A percentile compares a stretch with the other conserved stretches of the same genome.
phyloP scores from a whole-genome alignment of 805 yeast species.

The Schwanniomyces yamadae region DNA sequence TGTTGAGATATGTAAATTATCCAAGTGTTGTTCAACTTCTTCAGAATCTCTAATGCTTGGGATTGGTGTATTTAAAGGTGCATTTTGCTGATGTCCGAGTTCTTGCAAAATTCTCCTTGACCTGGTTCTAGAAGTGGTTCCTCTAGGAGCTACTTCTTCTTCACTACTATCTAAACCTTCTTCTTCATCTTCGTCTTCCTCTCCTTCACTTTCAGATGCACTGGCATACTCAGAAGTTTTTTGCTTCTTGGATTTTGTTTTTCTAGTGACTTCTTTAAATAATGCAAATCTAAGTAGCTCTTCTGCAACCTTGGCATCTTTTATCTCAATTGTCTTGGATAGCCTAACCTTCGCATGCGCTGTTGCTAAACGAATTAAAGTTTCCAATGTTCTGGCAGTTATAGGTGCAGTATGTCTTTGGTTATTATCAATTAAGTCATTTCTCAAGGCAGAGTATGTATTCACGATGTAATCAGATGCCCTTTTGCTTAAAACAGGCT shows the following conservation, averaged over 20 bases:
- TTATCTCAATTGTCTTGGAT: constrained; percentile 66
- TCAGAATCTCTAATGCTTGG: background rate
- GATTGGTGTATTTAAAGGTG: constrained; percentile 3
- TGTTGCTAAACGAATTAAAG: constrained; percentile 88
- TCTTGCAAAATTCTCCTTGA: constrained; percentile 11
- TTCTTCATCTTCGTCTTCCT: constrained; percentile 33
- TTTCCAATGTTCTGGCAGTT: constrained; percentile 97
- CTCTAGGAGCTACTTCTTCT: constrained; percentile 16
- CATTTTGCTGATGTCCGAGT: constrained; percentile 1
- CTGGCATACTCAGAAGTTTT: constrained; percentile 17
- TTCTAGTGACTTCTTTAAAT: constrained; percentile 66
- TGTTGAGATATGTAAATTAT: constrained; percentile 29
- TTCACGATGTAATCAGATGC: constrained; percentile 82
- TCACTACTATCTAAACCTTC: constrained; percentile 33
- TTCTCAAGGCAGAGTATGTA: constrained; percentile 78
- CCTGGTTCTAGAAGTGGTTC: constrained; percentile 18
- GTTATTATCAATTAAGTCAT: constrained; percentile 59
- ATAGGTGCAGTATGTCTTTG: constrained; percentile 86
- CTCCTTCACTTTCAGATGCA: constrained; percentile 30
- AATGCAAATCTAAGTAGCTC: constrained; percentile 80
- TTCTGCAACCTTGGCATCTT: constrained; percentile 86
- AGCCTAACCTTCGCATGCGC: constrained; percentile 97
- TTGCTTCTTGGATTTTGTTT: constrained; percentile 32
- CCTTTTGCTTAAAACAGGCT: constrained; percentile 72
- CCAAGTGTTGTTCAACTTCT: constrained; percentile 25